Percentiles rank a stretch among this genome's conserved stretches.
Evolutionary conservation across 306 rosid species (phyloP).

Genomic region (Acacia confusa): DNA sequence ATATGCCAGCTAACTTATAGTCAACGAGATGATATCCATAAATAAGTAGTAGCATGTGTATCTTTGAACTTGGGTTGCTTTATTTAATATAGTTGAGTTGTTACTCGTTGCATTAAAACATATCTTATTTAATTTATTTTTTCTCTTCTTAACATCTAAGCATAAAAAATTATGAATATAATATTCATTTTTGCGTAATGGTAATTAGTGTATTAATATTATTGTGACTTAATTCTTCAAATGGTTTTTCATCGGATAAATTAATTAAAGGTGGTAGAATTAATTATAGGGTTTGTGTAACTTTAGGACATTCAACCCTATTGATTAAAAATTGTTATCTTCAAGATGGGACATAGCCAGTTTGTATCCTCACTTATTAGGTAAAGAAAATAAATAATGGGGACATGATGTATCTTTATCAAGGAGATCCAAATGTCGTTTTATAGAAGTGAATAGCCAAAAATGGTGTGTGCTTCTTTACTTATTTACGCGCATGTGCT

Average conservation of each 20-base stretch:
- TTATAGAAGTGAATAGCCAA: neutral
- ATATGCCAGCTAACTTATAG: neutral
- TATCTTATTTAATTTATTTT: neutral
- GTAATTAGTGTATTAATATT: neutral
- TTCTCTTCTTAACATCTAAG: neutral
- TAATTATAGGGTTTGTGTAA: neutral
- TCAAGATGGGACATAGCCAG: neutral
- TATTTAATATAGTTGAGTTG: neutral
- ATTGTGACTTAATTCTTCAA: neutral
- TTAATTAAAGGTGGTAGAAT: neutral
- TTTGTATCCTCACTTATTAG: neutral
- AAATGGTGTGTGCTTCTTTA: neutral
- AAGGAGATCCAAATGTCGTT: neutral
- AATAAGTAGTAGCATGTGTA: neutral
- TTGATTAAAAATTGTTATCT: slow-evolving; percentile 5
- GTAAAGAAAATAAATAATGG: neutral
- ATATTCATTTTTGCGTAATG: neutral
- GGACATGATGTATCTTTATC: neutral
- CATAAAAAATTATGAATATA: neutral
- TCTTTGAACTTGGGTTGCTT: neutral
- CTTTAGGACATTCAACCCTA: neutral
- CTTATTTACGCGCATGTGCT: neutral
- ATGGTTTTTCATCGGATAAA: neutral
- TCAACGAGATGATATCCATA: neutral
- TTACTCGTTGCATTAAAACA: neutral